phyloP scores from a whole-genome alignment of 192 early-diverging fungal species.

The Coemansia sp. region DNA sequence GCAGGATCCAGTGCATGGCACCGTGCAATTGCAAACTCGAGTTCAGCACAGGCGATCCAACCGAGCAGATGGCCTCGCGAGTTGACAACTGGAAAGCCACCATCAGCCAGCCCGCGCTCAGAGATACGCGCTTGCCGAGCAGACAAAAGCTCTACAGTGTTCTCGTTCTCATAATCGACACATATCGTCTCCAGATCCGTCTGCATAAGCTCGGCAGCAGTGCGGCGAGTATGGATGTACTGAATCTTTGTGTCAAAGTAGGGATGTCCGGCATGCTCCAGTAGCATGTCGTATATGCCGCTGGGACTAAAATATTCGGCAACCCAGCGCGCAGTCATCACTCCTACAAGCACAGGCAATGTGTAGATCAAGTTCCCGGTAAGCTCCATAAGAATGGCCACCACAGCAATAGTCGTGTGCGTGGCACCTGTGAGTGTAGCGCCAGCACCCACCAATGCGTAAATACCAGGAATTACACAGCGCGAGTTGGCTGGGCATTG shows the following conservation, averaged over 20 bases:
- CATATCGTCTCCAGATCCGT: constrained; percentile 65
- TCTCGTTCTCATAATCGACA: constrained; percentile 57
- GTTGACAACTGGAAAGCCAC: constrained; percentile 71
- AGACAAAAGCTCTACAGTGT: constrained; percentile 58
- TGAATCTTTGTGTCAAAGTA: constrained; percentile 75
- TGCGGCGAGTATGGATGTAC: constrained; percentile 62
- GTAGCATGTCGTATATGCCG: constrained; percentile 73
- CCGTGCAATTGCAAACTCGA: constrained; percentile 68
- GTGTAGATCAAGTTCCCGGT: constrained; percentile 74
- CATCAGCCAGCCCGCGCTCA: constrained; percentile 62
- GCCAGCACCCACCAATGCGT: constrained; percentile 60
- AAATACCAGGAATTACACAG: constrained; percentile 71
- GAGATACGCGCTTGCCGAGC: constrained; percentile 56
- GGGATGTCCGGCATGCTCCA: constrained; percentile 68
- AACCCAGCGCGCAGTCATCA: constrained; percentile 70
- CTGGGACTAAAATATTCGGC: constrained; percentile 65
- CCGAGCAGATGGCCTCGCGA: constrained; percentile 63
- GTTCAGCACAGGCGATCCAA: constrained; percentile 77
- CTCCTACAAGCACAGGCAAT: constrained; percentile 57
- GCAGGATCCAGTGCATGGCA: constrained; percentile 26
- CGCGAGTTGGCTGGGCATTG: constrained; percentile 46
- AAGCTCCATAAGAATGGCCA: constrained; percentile 78
- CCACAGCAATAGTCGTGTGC: constrained; percentile 59
- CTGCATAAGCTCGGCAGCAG: constrained; percentile 63
- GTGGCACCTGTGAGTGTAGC: constrained; percentile 59